phyloP scores from a whole-genome alignment of 2,329 filamentous ascomycete genomes.

The Teratosphaeria nubilosa region DNA sequence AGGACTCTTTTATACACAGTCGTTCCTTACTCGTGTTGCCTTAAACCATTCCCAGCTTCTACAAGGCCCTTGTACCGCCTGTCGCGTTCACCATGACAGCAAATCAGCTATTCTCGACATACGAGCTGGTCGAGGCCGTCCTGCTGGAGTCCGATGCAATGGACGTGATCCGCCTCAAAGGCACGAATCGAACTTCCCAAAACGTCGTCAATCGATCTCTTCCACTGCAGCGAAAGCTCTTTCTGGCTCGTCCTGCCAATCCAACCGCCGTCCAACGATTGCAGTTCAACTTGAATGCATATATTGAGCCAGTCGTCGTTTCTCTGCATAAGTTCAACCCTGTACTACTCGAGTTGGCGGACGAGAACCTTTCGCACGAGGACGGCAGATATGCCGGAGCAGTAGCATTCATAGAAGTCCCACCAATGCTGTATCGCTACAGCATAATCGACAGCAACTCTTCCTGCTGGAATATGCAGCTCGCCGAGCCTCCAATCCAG shows the following conservation, averaged over 20 bases:
- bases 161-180: not conserved
- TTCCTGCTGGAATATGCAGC: not conserved
- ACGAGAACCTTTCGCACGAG: not conserved
- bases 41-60: no score
- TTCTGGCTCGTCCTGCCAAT: not conserved
- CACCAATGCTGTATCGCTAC: not conserved
- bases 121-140: not conserved
- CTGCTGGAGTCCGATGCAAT: not conserved
- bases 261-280: not conserved
- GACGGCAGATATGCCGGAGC: no score
- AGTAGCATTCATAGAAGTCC: not conserved
- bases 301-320: not conserved
- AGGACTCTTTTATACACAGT: not conserved
- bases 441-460: not conserved
- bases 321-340: not conserved
- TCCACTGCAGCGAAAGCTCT: not conserved
- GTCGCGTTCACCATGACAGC: no score
- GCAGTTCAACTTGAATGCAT: not conserved
- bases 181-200: no score
- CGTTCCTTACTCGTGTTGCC: no score
- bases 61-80: no score
- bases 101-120: not conserved
- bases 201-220: not conserved
- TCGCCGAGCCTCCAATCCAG: not conserved
- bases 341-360: no score